Conservation (phyloP, 805 yeast species). For the Cyberlindnera saturnus region DNA sequence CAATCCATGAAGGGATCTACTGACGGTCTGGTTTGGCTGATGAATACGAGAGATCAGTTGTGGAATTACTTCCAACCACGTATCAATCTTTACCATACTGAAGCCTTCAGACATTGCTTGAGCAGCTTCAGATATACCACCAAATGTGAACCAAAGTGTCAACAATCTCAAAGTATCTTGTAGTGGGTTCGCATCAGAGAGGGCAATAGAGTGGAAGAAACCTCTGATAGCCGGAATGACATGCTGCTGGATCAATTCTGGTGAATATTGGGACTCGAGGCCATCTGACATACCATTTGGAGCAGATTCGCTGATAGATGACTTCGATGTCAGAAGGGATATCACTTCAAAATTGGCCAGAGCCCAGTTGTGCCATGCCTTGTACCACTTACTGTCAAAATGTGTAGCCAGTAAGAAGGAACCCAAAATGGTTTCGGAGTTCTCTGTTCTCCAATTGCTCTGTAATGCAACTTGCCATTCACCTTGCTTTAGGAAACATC, state of each 20-base stretch:
- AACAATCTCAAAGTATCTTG: slow-evolving; percentile 89
- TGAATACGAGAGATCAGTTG: slow-evolving; percentile 95
- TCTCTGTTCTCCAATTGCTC: slow-evolving; percentile 71
- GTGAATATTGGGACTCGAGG: slow-evolving; percentile 27
- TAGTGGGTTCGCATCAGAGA: slow-evolving; percentile 79
- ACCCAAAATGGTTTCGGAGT: slow-evolving; percentile 80
- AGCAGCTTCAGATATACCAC: slow-evolving; percentile 89
- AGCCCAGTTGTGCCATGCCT: slow-evolving; percentile 99
- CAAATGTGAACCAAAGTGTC: slow-evolving; percentile 94
- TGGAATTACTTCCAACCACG: slow-evolving; percentile 94
- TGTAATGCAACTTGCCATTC: slow-evolving; percentile 93
- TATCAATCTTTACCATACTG: slow-evolving; percentile 79
- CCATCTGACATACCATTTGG: slow-evolving; percentile 14
- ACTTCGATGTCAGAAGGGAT: slow-evolving; percentile 43
- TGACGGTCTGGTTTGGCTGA: slow-evolving; percentile 84
- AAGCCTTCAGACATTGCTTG: slow-evolving; percentile 89
- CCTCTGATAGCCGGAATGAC: slow-evolving; percentile 96
- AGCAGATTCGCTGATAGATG: slow-evolving; percentile 26
- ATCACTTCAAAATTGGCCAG: slow-evolving; percentile 95
- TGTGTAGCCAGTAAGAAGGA: slow-evolving; percentile 92
- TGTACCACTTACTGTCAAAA: slow-evolving; percentile 89
- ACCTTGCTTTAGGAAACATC: slow-evolving; percentile 96
- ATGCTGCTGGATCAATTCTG: slow-evolving; percentile 69
- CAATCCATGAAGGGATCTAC: slow-evolving; percentile 71
- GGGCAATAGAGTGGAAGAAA: slow-evolving; percentile 87